Base-by-base conservation (phyloP, 441 rosid genomes). In the Adansonia grandidieri region DNA sequence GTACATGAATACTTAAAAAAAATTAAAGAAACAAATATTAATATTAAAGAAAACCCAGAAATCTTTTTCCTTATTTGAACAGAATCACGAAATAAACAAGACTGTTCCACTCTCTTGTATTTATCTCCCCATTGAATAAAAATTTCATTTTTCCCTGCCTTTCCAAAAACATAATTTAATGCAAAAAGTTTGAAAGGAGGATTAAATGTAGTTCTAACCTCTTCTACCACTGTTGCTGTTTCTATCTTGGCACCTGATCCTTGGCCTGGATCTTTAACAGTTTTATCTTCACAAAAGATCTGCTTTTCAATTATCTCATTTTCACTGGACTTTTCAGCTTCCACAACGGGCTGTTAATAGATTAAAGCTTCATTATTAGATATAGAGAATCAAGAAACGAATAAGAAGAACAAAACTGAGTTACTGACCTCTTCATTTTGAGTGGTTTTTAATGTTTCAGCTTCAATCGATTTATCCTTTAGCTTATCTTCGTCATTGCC, bases 121-220 rank as follows among this genome's bases (percentile, higher is more conserved):
- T 56, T 56, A 56, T 56, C 22, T 32, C 68, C 68, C 5, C 9
- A 63, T 32, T 64, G 11, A 28, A 37, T 64, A 7, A 7, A 14
- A 64, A 2, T 7, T 14, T 64, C 9, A 2, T 15, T 32, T 37
- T 11, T 6, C n/a, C 47, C 32, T 62, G 6, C 15, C 17, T 37
- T 62, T 28, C 8, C 19, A 56, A 71, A 47, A 71, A 40, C 68
- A 42, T 53, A 32, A 32, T 50, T 50, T 47, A 48, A 24, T 22
- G 58, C 11, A 22, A 28, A 24, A 51, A 71, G 47, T 32, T 57
- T 42, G 40, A 48, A 24, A 50, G 80, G 58, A 50, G 56, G 19
- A 48, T 61, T 61, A 61, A 72, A 63, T 45, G 56, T 75, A 73
- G 44, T 37, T 42, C 86, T 82, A 73, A 92, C 95, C 93, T 89